Conservation (phyloP, 2,329 filamentous ascomycete species). For the Lasiodiplodia sp. region DNA sequence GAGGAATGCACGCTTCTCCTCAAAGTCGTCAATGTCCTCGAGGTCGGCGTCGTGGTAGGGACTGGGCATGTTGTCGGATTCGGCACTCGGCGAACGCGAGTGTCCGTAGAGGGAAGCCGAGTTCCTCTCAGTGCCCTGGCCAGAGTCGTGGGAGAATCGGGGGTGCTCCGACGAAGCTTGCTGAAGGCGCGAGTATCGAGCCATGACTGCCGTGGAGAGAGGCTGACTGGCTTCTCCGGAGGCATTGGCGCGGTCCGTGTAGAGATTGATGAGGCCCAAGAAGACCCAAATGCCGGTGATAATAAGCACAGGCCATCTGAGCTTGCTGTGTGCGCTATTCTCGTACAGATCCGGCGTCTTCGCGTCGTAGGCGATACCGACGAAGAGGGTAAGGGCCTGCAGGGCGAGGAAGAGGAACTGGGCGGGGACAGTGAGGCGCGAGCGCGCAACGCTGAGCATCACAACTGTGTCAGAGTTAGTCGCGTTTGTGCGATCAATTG, state of each 20-base stretch:
- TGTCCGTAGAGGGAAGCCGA: conserved; percentile 72
- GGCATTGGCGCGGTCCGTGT: conserved; percentile 58
- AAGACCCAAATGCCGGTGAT: conserved; percentile 73
- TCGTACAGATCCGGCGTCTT: conserved; percentile 86
- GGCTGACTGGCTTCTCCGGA: conserved; percentile 36
- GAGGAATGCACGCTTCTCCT: conserved; percentile 56
- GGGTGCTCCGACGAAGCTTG: conserved; percentile 36
- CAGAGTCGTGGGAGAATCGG: conserved; percentile 54
- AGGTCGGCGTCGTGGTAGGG: conserved; percentile 55
- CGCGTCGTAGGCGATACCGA: conserved; percentile 69
- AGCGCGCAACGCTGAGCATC: conserved; percentile 84
- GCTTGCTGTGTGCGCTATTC: conserved; percentile 85
- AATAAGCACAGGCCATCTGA: conserved; percentile 84
- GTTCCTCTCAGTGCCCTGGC: conserved; percentile 74
- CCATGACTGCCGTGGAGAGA: conserved; percentile 47
- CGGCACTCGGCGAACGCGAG: conserved; percentile 67
- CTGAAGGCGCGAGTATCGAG: conserved; percentile 48
- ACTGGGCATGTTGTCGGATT: conserved; percentile 52
- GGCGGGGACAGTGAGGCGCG: conserved; percentile 71
- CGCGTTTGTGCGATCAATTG: conserved; percentile 31
- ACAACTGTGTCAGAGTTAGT: conserved; percentile 64
- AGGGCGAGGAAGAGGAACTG: conserved; percentile 65
- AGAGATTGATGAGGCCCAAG: conserved; percentile 70
- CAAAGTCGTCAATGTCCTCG: conserved; percentile 55
- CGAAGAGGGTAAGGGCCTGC: conserved; percentile 51